Evolutionary conservation across 495 filamentous ascomycete genomes (phyloP), one percentile per base, ranked within the genome.

Genomic region (Hypomontagnella submonticulosa): DNA sequence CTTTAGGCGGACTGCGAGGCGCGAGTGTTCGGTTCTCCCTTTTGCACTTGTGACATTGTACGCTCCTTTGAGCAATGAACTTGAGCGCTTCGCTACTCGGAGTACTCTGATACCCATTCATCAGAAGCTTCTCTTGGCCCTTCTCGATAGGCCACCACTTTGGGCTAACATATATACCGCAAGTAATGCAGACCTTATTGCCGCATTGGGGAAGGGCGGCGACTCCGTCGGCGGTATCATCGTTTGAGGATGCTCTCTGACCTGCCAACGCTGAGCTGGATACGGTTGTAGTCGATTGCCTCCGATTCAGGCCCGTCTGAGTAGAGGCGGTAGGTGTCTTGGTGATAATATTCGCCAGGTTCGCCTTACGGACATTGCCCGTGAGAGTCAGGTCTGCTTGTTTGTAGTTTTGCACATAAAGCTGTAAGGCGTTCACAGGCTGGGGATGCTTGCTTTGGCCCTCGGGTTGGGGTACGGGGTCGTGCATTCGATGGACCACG

Each of bases 351-450:
- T 75, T 76, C 55, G 79, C 77, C 38, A 81, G 69, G 58, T 80
- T 82, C 16, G 96, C 94, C 72, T 97, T 97, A 16, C 95, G 88
- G 40, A 93, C 89, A 13, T 95, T 97, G 16, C 94, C 94, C 6
- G 93, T 97, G 53, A 97, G 76, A 13, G 90, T 85, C 16, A 94
- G 82, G 67, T 99, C 95, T 15, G 94, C 93, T 74, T 98, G 94
- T 77, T 98, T 99, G 81, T 91, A 97, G 40, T 89, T 93, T 51
- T 85, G 85, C 20, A 88, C 89, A 71, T 89, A 99, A 9, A 94
- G 81, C 73, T 97, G 93, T 13, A 99, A 79, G 12, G 91, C 94
- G 61, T 88, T 96, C 1, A 38, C 18, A 30, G 30, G 15, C 9
- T 37, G 33, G 12, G 67, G 83, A 67, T 61, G 78, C 77, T 61